Base-by-base conservation (phyloP, 805 yeast species). In the Cyberlindnera misumaiensis region DNA sequence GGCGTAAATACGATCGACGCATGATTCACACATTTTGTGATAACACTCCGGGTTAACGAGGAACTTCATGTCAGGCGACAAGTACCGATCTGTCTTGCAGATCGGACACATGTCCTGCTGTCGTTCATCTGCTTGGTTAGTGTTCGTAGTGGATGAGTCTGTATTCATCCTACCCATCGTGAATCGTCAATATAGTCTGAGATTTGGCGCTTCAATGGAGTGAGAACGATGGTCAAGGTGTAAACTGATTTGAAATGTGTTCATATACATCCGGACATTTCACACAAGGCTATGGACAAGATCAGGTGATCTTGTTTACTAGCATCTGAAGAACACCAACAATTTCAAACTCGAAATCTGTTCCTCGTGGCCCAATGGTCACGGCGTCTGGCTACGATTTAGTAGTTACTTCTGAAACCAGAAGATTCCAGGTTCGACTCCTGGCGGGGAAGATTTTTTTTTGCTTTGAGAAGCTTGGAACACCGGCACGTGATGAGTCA, bases 11-110 rank as follows among this genome's bases (percentile, higher is more conserved):
- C 98, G 73, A 60, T 93, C 97, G 31, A 90, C 97, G 64, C 98
- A 93, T 2, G 95, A 79, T 51, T 83, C 97, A 64, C 99, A 93
- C 60, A 93, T 90, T 68, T 87, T 90, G 58, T 93, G 99, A 58
- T 93, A 93, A 63, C 99, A 93, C 60, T 93, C 98, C 0, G 97
- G 95, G 53, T 93, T 93, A 47, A 93, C 88, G 39, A 90, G 74
- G 56, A 93, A 90, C 48, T 73, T 78, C 81, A 93, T 83, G 50
- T 89, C 87, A 18, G 97, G 97, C 32, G 95, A 86, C 44, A 93
- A 70, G 60, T 93, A 93, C 58, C 89, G 68, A 62, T 90, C 96
- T 34, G 97, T 87, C 63, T 90, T 87, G 70, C 99, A 93, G 53
- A 93, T 87, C 24, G 97, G 97, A 68, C 99, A 93, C 78, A 89